Conservation (phyloP, 2,329 filamentous ascomycete species). For the Aspergillus japonicus region DNA sequence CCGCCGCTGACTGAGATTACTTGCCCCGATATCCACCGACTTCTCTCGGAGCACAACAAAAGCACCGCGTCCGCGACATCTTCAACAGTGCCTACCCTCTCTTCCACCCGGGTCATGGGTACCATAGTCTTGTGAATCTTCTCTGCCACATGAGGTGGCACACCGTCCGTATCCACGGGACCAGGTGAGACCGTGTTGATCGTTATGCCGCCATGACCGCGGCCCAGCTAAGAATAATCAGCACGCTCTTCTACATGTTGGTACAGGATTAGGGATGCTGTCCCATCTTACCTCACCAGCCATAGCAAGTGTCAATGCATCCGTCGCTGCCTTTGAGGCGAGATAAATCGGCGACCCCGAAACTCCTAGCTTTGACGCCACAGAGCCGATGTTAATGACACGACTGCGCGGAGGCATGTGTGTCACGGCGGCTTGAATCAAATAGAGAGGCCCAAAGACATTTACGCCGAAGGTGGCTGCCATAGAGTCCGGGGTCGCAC, state of each 20-base stretch:
- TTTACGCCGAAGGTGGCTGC: conserved; percentile 1
- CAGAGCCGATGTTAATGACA: conserved; percentile 1
- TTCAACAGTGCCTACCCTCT: conserved; percentile 4
- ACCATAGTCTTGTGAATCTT: conserved; percentile 1
- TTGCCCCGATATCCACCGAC: conserved; percentile 13
- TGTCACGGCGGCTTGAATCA: background rate
- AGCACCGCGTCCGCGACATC: conserved; percentile 10
- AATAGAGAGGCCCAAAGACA: conserved; percentile 1
- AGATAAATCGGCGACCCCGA: conserved; percentile 1
- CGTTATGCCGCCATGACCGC: conserved; percentile 2
- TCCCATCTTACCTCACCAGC: background rate
- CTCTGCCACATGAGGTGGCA: background rate
- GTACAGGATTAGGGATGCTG: background rate
- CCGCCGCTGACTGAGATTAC: conserved; percentile 11
- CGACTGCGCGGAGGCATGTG: conserved; percentile 4
- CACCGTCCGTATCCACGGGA: conserved; percentile 1
- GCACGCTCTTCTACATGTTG: background rate
- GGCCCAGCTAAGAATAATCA: conserved; percentile 1
- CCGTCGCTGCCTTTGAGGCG: conserved; percentile 1
- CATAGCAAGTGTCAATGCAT: conserved; percentile 1
- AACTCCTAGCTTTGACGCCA: conserved; percentile 2
- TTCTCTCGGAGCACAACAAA: conserved; percentile 4
- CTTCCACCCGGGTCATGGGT: conserved; percentile 1
- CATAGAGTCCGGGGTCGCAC: background rate
- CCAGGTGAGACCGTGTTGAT: conserved; percentile 3